Evolutionary conservation across 257 asterid genomes (phyloP).

Genomic region (Sherardia arvensis): DNA sequence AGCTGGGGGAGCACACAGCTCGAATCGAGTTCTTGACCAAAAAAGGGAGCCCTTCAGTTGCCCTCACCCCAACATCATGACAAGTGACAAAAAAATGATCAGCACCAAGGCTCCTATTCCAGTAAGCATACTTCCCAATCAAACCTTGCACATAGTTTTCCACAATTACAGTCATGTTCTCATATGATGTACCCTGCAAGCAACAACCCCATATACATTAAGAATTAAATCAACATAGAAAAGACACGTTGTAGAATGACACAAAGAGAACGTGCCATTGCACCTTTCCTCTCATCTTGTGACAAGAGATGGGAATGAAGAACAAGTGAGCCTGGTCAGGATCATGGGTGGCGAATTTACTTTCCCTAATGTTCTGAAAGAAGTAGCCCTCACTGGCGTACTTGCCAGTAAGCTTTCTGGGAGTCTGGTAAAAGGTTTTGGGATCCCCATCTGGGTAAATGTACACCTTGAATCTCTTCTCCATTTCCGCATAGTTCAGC

Average conservation of each 20-base stretch:
- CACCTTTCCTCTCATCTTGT: conserved; percentile 99
- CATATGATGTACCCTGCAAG: conserved; percentile 92
- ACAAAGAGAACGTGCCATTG: too few species aligned
- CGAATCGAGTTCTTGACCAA: conserved; percentile 93
- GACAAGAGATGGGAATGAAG: conserved; percentile 95
- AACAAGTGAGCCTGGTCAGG: conserved; percentile 85
- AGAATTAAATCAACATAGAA: not conserved
- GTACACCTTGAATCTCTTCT: conserved; percentile 74
- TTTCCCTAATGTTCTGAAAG: conserved; percentile 90
- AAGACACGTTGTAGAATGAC: not conserved
- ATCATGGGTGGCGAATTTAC: conserved; percentile 62
- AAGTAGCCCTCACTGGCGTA: conserved; percentile 94
- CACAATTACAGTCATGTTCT: conserved; percentile 86
- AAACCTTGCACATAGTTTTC: conserved; percentile 75
- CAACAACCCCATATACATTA: not conserved
- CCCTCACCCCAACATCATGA: conserved; percentile 99
- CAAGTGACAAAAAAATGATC: conserved; percentile 98
- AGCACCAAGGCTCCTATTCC: conserved; percentile 97
- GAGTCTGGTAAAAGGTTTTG: conserved; percentile 87
- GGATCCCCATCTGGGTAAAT: conserved; percentile 93
- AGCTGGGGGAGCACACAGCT: conserved; percentile 97
- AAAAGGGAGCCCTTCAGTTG: conserved; percentile 91
- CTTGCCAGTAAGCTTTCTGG: conserved; percentile 93
- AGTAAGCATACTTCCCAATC: conserved; percentile 68
- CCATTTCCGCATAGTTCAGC: conserved; percentile 70